phyloP scores from a whole-genome alignment of 441 rosid genomes.

The Eutrema salsugineum region DNA sequence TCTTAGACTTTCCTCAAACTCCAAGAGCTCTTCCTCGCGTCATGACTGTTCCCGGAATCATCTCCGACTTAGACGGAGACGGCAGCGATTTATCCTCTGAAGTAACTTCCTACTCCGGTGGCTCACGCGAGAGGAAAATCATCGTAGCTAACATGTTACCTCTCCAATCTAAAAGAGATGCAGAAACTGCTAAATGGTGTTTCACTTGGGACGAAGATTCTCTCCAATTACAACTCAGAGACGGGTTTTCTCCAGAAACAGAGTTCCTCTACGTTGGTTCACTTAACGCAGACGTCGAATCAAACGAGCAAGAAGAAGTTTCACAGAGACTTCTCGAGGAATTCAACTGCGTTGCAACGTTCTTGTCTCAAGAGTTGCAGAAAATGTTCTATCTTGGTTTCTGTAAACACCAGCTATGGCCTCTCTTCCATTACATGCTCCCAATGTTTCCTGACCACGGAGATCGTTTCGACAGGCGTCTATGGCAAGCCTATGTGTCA shows the following conservation, averaged over 20 bases:
- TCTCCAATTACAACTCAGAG: conserved; percentile 50
- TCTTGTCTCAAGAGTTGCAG: conserved; percentile 8
- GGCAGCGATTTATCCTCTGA: conserved; percentile 17
- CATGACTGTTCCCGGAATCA: conserved; percentile 47
- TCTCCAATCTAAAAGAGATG: conserved; percentile 53
- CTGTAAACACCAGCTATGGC: conserved; percentile 23
- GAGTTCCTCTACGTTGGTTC: conserved; percentile 23
- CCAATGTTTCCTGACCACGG: conserved; percentile 17
- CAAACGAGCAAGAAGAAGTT: conserved; percentile 8
- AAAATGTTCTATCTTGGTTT: conserved; percentile 18
- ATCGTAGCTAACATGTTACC: conserved; percentile 77
- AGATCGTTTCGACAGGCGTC: conserved; percentile 9
- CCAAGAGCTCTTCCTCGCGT: conserved; percentile 42
- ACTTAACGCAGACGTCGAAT: not conserved
- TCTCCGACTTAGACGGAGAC: conserved; percentile 32
- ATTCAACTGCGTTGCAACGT: conserved; percentile 12
- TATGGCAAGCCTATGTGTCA: conserved; percentile 18
- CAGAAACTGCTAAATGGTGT: conserved; percentile 44
- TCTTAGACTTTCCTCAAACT: conserved; percentile 40
- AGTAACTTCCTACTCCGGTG: conserved; percentile 19
- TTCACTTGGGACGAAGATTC: conserved; percentile 63
- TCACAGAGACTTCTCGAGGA: not conserved
- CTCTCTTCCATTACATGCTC: conserved; percentile 23
- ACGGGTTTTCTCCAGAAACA: conserved; percentile 21
- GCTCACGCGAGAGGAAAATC: conserved; percentile 48